Conservation (phyloP, 2,329 filamentous ascomycete species). For the Pseudogymnoascus sp. region DNA sequence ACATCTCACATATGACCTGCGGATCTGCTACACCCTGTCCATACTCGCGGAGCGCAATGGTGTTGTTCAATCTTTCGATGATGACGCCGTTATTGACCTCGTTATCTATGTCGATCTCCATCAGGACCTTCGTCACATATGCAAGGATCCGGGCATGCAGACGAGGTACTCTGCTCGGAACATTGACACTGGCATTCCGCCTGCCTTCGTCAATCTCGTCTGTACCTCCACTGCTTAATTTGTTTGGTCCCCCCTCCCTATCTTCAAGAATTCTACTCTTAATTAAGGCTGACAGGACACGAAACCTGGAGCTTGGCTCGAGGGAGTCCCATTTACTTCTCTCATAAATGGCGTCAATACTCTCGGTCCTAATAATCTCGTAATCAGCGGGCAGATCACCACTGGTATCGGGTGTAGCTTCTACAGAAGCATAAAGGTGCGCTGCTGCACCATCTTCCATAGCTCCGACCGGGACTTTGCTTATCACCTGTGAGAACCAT, state of each 20-base stretch:
- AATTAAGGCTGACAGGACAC: slow-evolving; percentile 11
- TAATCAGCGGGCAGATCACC: neutral
- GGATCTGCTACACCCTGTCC: slow-evolving; percentile 14
- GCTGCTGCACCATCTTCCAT: neutral
- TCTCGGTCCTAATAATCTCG: neutral
- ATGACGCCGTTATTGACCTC: neutral
- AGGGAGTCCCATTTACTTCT: neutral
- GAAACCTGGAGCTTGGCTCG: neutral
- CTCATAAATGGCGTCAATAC: neutral
- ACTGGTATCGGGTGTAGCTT: neutral
- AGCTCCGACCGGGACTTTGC: neutral
- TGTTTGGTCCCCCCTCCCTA: neutral
- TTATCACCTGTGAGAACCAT: neutral
- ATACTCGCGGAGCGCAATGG: slow-evolving; percentile 16
- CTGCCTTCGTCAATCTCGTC: neutral
- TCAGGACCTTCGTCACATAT: slow-evolving; percentile 8
- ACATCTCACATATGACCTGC: slow-evolving; percentile 16
- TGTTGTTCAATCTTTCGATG: slow-evolving; percentile 9
- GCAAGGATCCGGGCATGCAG: slow-evolving; percentile 13
- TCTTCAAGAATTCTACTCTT: slow-evolving; percentile 10
- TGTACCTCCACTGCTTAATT: neutral
- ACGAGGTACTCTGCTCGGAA: neutral
- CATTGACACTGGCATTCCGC: neutral
- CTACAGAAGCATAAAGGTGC: neutral
- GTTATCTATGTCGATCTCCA: slow-evolving; percentile 8